phyloP scores from a whole-genome alignment of 371 early-diverging fungal genomes.

The Globomyces sp. region DNA sequence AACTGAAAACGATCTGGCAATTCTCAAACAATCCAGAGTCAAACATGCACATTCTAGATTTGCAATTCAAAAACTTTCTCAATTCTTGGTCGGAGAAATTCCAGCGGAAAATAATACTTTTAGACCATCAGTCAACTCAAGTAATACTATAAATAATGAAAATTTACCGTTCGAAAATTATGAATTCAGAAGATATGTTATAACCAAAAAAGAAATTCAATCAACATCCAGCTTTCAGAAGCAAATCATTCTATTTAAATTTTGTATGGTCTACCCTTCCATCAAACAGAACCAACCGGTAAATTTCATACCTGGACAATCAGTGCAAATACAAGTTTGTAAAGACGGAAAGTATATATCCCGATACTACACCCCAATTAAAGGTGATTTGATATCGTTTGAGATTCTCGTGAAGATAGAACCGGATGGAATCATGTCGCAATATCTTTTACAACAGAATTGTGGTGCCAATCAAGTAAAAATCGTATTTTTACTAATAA shows the following conservation, averaged over 20 bases:
- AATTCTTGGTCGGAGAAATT: conserved; percentile 27
- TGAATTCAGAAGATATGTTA: conserved; percentile 14
- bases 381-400: conserved; percentile 29
- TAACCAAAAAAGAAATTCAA: conserved; percentile 7
- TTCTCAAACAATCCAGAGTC: conserved; percentile 6
- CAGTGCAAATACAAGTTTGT: conserved; percentile 36
- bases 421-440: conserved; percentile 14
- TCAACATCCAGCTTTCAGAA: conserved; percentile 10
- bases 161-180: neutral
- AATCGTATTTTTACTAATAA: conserved; percentile 20
- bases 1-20: conserved; percentile 20
- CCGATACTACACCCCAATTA: conserved; percentile 38
- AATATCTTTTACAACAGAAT: conserved; percentile 22
- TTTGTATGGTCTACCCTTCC: conserved; percentile 39
- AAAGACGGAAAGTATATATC: conserved; percentile 23
- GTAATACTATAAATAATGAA: too few species aligned
- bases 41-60: conserved; percentile 23
- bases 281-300: conserved; percentile 27
- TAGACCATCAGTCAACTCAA: too few species aligned
- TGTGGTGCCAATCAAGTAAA: conserved; percentile 43
- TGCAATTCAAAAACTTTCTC: conserved; percentile 21
- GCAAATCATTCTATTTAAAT: conserved; percentile 14
- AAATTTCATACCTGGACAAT: conserved; percentile 40
- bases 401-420: conserved; percentile 29
- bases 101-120: neutral